These are phyloP conservation scores for Vanrija pseudolonga DNA, from an alignment of 1,284 basidiomycete genomes.

Conservation along the genomic window DNA sequence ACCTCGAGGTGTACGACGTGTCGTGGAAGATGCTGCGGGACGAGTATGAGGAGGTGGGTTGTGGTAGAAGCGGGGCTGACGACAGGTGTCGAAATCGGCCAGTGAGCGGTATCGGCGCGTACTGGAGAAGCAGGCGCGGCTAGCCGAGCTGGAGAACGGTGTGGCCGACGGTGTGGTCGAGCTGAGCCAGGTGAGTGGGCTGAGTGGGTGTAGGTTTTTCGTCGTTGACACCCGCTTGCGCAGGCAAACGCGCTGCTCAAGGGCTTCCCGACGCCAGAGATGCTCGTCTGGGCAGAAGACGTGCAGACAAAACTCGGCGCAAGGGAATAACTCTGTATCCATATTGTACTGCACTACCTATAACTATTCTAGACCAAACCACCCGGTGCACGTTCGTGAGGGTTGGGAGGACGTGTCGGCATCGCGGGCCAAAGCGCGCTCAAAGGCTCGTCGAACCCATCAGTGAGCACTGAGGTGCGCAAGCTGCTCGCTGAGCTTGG, in stretches of 20 bases:
- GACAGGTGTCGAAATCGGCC: constrained; percentile 32
- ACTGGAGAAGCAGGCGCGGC: constrained; percentile 32
- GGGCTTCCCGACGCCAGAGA: constrained; percentile 39
- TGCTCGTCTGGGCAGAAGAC: constrained; percentile 44
- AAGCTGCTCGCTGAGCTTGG: too few relatives aligned
- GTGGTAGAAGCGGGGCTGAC: neutral
- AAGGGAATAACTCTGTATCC: constrained; percentile 1
- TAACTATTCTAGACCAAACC: neutral
- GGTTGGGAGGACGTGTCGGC: neutral
- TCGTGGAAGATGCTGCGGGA: constrained; percentile 32
- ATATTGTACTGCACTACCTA: neutral
- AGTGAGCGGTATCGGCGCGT: constrained; percentile 31
- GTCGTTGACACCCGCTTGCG: neutral
- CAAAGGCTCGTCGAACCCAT: constrained; percentile 10
- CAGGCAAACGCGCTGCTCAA: constrained; percentile 43
- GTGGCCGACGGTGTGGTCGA: constrained; percentile 41
- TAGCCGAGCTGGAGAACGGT: constrained; percentile 35
- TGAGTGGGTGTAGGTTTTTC: neutral
- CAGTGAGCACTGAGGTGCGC: neutral
- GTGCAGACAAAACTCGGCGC: neutral
- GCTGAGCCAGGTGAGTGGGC: constrained; percentile 38
- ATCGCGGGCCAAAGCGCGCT: constrained; percentile 22
- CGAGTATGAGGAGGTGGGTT: constrained; percentile 41
- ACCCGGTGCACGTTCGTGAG: neutral
- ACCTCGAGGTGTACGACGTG: constrained; percentile 43